A percentile compares a stretch with the other conserved stretches of the same genome.
phyloP scores from a whole-genome alignment of 768 basidiomycete species.

The Russula abietina region DNA sequence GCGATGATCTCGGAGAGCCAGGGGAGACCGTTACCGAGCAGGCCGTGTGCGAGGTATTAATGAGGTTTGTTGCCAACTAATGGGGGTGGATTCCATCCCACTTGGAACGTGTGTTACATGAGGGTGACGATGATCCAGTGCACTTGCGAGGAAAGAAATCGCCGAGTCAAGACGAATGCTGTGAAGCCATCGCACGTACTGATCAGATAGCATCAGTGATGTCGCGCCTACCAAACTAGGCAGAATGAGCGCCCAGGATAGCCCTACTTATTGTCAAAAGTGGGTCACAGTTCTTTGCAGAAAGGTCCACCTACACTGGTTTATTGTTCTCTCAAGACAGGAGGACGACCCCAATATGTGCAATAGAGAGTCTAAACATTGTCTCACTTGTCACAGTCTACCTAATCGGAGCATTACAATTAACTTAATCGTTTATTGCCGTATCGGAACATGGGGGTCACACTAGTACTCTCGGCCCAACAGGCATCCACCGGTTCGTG shows the following conservation, averaged over 20 bases:
- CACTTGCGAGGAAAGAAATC: constrained; percentile 6
- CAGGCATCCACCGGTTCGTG: too few species aligned
- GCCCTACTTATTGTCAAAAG: neutral
- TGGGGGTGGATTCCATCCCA: constrained; percentile 4
- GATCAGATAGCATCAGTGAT: neutral
- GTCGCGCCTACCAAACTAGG: constrained; percentile 1
- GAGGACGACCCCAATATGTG: neutral
- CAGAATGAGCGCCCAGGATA: constrained; percentile 1
- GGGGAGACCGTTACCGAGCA: neutral
- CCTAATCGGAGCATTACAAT: constrained; percentile 5
- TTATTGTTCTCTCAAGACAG: constrained; percentile 10
- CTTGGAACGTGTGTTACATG: constrained; percentile 12
- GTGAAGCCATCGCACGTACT: constrained; percentile 5
- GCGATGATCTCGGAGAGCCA: neutral
- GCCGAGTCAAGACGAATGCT: constrained; percentile 8
- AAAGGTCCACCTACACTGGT: neutral
- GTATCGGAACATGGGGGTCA: constrained; percentile 1
- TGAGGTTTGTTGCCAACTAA: constrained; percentile 9
- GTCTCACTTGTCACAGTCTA: neutral
- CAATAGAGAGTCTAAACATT: neutral
- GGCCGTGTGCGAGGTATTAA: constrained; percentile 3
- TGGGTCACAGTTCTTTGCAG: constrained; percentile 1
- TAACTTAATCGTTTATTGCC: constrained; percentile 1
- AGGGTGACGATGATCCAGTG: constrained; percentile 22
- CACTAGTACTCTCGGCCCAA: neutral